A percentile compares a stretch with the other conserved stretches of the same genome.
Evolutionary conservation across 1,284 basidiomycete genomes (phyloP).

Genomic region (Papiliotrema fonsecae): DNA sequence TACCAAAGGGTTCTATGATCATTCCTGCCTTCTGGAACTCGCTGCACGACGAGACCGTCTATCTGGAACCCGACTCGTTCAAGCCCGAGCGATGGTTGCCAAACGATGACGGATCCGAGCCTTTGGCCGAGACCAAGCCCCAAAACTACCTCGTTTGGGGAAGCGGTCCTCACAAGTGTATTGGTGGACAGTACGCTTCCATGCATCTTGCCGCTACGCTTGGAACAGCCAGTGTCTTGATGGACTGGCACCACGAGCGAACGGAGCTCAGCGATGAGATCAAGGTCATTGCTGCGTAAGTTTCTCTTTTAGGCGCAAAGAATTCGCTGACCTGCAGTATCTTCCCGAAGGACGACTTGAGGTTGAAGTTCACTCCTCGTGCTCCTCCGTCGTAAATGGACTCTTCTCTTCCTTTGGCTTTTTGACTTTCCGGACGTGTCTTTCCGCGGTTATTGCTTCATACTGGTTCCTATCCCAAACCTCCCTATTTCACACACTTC

Average conservation of each 20-base stretch:
- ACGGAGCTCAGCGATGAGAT: constrained; percentile 78
- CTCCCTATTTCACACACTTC: too few relatives aligned
- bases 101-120: constrained; percentile 57
- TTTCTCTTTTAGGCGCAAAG: constrained; percentile 7
- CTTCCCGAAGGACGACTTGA: constrained; percentile 89
- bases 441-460: too few relatives aligned
- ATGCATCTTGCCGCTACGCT: constrained; percentile 87
- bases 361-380: constrained; percentile 61
- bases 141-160: constrained; percentile 97
- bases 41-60: constrained; percentile 82
- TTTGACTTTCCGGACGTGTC: too few relatives aligned
- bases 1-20: constrained; percentile 86
- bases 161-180: constrained; percentile 87
- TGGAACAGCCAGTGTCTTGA: constrained; percentile 72
- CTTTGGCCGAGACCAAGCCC: constrained; percentile 71
- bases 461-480: too few relatives aligned
- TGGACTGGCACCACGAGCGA: constrained; percentile 83
- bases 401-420: not conserved
- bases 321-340: constrained; percentile 48
- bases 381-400: constrained; percentile 27
- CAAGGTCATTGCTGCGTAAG: constrained; percentile 78
- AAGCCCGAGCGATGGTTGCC: constrained; percentile 91
- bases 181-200: constrained; percentile 86
- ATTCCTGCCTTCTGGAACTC: constrained; percentile 97
- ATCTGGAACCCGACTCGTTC: constrained; percentile 80